Percentiles rank a stretch among this genome's conserved stretches.
These are phyloP conservation scores for Paracamarosporium sp. DNA, from an alignment of 2,329 filamentous ascomycete species.

Conservation along the genomic window DNA sequence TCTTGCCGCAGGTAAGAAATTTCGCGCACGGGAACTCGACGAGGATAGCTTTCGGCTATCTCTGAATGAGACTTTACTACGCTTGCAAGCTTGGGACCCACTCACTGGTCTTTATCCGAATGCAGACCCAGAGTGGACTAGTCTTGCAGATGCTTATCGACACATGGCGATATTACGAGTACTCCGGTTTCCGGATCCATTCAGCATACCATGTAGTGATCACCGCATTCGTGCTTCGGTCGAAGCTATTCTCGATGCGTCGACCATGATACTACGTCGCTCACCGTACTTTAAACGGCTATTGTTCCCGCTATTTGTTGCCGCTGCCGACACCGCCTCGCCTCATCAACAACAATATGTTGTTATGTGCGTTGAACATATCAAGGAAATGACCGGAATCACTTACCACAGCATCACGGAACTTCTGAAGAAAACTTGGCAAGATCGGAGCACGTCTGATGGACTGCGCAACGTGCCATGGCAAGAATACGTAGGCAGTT, in stretches of 20 bases:
- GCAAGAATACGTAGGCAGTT: constrained; percentile 16
- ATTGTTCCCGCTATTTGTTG: constrained; percentile 21
- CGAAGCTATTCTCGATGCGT: constrained; percentile 14
- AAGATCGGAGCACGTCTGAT: constrained; percentile 11
- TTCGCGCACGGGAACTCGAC: not conserved
- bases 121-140: constrained; percentile 15
- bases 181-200: constrained; percentile 17
- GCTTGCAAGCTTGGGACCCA: constrained; percentile 8
- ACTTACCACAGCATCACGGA: constrained; percentile 14
- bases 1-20: constrained; percentile 12
- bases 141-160: constrained; percentile 17
- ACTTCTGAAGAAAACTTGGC: constrained; percentile 18
- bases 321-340: constrained; percentile 19
- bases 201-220: constrained; percentile 12
- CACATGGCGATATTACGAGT: constrained; percentile 15
- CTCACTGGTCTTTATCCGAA: constrained; percentile 5
- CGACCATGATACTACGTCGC: constrained; percentile 12
- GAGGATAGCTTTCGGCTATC: not conserved
- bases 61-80: constrained; percentile 4
- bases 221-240: constrained; percentile 12
- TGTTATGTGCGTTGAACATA: constrained; percentile 16
- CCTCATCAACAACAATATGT: constrained; percentile 22
- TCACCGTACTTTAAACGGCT: constrained; percentile 19
- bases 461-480: constrained; percentile 17
- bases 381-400: constrained; percentile 13